Evolutionary conservation across 2,329 filamentous ascomycete species (phyloP), one percentile per base, ranked within the genome.

Genomic region (Calycina herbarum): DNA sequence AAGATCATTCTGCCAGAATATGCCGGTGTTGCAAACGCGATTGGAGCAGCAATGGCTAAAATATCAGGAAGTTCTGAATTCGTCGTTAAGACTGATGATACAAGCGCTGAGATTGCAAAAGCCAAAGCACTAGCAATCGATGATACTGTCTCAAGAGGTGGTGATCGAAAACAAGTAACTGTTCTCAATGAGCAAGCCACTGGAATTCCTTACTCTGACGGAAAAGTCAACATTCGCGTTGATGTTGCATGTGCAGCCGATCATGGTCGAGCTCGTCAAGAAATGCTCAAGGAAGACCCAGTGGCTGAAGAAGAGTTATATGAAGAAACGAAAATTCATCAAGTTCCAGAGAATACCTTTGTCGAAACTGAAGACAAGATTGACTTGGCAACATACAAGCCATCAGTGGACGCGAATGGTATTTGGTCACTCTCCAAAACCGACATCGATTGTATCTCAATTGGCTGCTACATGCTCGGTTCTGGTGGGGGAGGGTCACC

Each of bases 21-120:
- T 58, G 80, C 83, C 58, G 82, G 81, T 58, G 83, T 82, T 1
- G 85, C 85, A 2, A 88, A 87, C 71, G 85, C 85, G 0, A 82
- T 88, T 1, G 85, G 85, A 2, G 85, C 85, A 0, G 85, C 85
- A 73, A 79, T 68, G 70, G 77, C 54, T 67, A 70, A 70, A 59
- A 64, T 73, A 77, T 51, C 45, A 24, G 45, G 45, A 51, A 51
- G 45, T 51, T 51, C 45, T 7, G 45, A 51, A 1, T 51, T 57
- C 1, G 27, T 57, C 33, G 56, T 35, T 11, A 20, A 57, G 13
- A 35, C 27, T 6, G 27, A 2, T 31, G 56, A 57, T n/a, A 57
- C 56, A 5, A 35, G 56, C 7, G 56, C 7, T 57, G 56, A 57
- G 7, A 35, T 31, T 57, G 56, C n/a, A 5, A 31, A 57, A 8